Percentiles rank a stretch among this genome's conserved stretches.
Evolutionary conservation across 2,329 filamentous ascomycete genomes (phyloP).

Genomic region (Ceratocystis harringtonii): DNA sequence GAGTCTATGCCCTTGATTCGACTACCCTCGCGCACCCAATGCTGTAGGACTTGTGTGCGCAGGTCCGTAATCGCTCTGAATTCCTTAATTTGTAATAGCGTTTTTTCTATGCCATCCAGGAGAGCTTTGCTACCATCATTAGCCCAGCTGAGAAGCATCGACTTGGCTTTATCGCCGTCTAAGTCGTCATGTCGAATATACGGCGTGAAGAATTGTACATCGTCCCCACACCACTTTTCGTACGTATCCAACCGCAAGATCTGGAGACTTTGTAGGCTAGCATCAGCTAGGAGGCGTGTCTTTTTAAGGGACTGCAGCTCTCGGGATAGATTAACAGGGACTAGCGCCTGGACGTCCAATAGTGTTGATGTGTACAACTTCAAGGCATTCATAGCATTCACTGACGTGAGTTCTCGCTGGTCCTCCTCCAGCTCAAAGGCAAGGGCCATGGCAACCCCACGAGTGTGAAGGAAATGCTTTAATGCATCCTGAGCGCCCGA

Average conservation of each 20-base stretch:
- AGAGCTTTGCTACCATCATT: constrained; percentile 43
- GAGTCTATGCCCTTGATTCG: constrained; percentile 52
- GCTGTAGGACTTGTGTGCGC: constrained; percentile 53
- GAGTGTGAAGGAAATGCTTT: constrained; percentile 59
- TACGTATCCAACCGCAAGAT: constrained; percentile 65
- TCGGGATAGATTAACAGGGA: constrained; percentile 57
- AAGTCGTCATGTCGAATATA: constrained; percentile 74
- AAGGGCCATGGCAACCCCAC: constrained; percentile 51
- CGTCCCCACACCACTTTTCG: constrained; percentile 64
- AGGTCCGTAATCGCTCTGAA: constrained; percentile 56
- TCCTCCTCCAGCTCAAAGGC: constrained; percentile 40
- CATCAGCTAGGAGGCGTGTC: constrained; percentile 56
- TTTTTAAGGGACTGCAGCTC: constrained; percentile 54
- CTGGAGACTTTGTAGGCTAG: constrained; percentile 47
- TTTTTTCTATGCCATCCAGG: constrained; percentile 45
- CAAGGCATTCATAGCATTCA: constrained; percentile 48
- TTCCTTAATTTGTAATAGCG: constrained; percentile 44
- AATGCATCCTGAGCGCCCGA: constrained; percentile 67
- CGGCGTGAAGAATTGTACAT: constrained; percentile 71
- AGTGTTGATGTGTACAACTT: constrained; percentile 63
- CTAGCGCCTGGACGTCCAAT: constrained; percentile 58
- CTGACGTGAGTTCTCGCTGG: constrained; percentile 26
- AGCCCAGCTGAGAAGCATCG: constrained; percentile 50
- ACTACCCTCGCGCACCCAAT: constrained; percentile 58
- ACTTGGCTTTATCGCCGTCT: constrained; percentile 42